Percentiles rank a stretch among this genome's conserved stretches.
These are phyloP conservation scores for Amaranthus tricolor DNA, from an alignment of 179 eudicot genomes.

Conservation along the genomic window DNA sequence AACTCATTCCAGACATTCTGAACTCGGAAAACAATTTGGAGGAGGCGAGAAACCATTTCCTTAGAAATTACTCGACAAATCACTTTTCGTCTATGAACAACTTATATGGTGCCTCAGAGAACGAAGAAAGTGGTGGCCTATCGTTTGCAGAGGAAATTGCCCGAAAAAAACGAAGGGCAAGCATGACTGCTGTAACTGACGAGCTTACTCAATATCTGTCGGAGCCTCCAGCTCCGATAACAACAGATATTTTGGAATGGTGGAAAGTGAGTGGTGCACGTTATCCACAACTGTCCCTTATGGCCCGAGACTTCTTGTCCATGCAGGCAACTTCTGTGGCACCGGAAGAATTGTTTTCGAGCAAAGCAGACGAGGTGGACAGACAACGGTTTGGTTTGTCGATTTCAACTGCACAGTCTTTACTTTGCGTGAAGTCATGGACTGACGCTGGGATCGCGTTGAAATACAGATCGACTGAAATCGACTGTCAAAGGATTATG, in stretches of 20 bases:
- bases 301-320: conserved; percentile 84
- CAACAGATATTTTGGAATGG: conserved; percentile 75
- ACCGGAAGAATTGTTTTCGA: conserved; percentile 70
- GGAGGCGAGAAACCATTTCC: conserved; percentile 65
- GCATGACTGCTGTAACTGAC: conserved; percentile 52
- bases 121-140: conserved; percentile 46
- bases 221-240: conserved; percentile 72
- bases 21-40: conserved; percentile 55
- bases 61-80: conserved; percentile 54
- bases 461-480: conserved; percentile 57
- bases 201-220: conserved; percentile 80
- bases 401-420: conserved; percentile 31
- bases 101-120: conserved; percentile 44
- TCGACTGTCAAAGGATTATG: conserved; percentile 69
- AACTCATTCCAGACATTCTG: conserved; percentile 71
- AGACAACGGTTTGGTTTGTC: conserved; percentile 50
- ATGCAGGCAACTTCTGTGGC: conserved; percentile 64
- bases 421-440: conserved; percentile 74
- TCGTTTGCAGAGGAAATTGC: conserved; percentile 96
- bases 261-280: conserved; percentile 73
- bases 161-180: conserved; percentile 67
- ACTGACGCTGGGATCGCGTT: conserved; percentile 53
- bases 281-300: conserved; percentile 66
- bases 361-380: conserved; percentile 60
- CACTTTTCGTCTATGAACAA: conserved; percentile 46